phyloP scores from a whole-genome alignment of 495 filamentous ascomycete genomes.

The Amphirosellinia nigrospora region DNA sequence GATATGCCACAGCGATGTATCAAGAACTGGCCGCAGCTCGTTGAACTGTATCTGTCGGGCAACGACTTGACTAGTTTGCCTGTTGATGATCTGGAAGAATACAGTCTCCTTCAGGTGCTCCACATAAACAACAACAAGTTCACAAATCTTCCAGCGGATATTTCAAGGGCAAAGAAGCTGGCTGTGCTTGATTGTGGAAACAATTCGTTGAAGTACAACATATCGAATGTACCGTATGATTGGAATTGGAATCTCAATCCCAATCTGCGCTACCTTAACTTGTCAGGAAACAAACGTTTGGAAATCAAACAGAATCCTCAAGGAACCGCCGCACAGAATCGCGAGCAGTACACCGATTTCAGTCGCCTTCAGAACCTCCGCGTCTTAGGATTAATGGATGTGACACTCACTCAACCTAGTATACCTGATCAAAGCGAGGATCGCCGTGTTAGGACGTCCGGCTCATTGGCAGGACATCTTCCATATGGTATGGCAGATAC shows the following conservation, averaged over 20 bases:
- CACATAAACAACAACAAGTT: conserved; percentile 98
- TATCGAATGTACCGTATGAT: conserved; percentile 98
- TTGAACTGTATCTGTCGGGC: conserved; percentile 92
- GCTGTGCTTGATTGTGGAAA: conserved; percentile 92
- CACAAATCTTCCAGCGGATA: conserved; percentile 92
- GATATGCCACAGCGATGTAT: conserved; percentile 90
- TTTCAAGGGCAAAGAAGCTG: conserved; percentile 90
- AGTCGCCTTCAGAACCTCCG: conserved; percentile 83
- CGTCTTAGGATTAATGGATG: conserved; percentile 95
- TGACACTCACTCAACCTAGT: conserved; percentile 84
- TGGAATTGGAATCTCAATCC: conserved; percentile 99
- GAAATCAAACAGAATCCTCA: conserved; percentile 86
- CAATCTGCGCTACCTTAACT: conserved; percentile 91
- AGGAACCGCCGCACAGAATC: conserved; percentile 55
- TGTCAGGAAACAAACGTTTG: conserved; percentile 95
- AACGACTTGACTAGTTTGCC: conserved; percentile 92
- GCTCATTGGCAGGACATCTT: conserved; percentile 83
- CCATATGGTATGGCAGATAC: conserved; percentile 98
- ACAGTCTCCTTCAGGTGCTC: conserved; percentile 81
- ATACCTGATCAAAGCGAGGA: conserved; percentile 96
- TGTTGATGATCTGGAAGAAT: conserved; percentile 91
- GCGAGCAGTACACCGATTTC: conserved; percentile 88
- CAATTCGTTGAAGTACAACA: conserved; percentile 98
- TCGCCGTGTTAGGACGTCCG: conserved; percentile 93
- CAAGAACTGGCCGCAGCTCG: conserved; percentile 82